Percentiles rank a stretch among this genome's conserved stretches.
These are phyloP conservation scores for Cystobasidiaceae sp. DNA, from an alignment of 1,284 basidiomycete genomes.

Conservation along the genomic window DNA sequence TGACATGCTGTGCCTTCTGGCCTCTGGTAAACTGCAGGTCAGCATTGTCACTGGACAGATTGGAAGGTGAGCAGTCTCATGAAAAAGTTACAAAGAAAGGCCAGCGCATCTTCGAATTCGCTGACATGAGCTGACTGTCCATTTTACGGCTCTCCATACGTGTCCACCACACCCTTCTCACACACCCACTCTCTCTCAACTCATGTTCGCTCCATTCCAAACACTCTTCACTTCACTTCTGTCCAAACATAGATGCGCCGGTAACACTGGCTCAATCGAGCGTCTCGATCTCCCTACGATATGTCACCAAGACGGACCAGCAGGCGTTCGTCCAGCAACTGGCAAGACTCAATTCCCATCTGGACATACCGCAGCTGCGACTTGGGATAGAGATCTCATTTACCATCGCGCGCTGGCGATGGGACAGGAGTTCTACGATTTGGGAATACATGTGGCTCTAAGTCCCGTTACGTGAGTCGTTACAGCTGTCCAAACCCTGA, in stretches of 20 bases:
- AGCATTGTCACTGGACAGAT: conserved; percentile 32
- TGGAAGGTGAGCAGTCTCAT: neutral
- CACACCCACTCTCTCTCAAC: neutral
- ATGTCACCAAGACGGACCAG: conserved; percentile 59
- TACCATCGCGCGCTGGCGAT: conserved; percentile 49
- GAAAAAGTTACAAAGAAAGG: no score
- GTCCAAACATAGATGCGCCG: conserved; percentile 53
- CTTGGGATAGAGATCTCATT: conserved; percentile 51
- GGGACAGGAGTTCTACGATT: conserved; percentile 53
- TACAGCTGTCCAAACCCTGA: no score
- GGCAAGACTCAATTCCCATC: conserved; percentile 29
- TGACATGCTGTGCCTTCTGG: neutral
- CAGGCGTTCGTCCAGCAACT: conserved; percentile 48
- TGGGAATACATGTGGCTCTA: conserved; percentile 69
- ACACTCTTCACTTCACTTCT: neutral
- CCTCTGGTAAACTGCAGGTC: neutral
- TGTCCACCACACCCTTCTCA: neutral
- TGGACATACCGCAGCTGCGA: conserved; percentile 48
- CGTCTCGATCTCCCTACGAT: conserved; percentile 55
- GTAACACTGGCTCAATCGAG: conserved; percentile 52
- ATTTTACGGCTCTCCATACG: no score
- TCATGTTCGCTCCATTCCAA: conserved; percentile 34
- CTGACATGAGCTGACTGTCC: no score
- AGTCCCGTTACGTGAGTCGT: conserved; percentile 30
- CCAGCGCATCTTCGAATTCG: no score